Evolutionary conservation across 2,329 filamentous ascomycete genomes (phyloP), one percentile per base, ranked within the genome.

Genomic region (Fusarium scirpi): DNA sequence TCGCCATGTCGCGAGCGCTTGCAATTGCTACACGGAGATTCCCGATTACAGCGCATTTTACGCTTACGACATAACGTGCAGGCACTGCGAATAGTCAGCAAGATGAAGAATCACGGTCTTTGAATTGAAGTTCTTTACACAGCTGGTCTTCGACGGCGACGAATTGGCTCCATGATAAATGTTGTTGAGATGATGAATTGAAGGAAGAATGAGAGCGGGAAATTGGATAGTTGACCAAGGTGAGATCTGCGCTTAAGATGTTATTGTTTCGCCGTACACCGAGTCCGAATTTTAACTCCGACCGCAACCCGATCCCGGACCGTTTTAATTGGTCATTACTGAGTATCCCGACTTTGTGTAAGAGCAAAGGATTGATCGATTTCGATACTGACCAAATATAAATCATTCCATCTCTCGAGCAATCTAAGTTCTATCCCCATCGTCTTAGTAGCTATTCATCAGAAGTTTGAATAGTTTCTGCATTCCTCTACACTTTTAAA

Each of bases 31-130:
- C 83, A 85, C 0, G 83, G 83, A 6, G 68, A 69, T 25, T 80
- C 76, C 32, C 80, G 77, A 58, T 84, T 79, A 58, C 83, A 85
- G n/a, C 79, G 76, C 18, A 84, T 79, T 65, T 85, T 85, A 52
- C 83, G 81, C n/a, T 76, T 77, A 12, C 82, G 76, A 60, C 83
- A 84, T 8, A 81, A 76, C 11, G 78, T 74, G 60, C 83, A 84
- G 2, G 82, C 80, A 8, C 82, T 82, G 38, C 8, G 5, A 2
- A 13, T 18, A 10, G 20, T 58, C 8, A 27, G 22, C 24, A 10
- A 3, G 6, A 12, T 6, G 3, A 13, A 13, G n/a, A n/a, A n/a
- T n/a, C n/a, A n/a, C n/a, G n/a, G n/a, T n/a, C n/a, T n/a, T n/a
- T n/a, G n/a, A n/a, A n/a, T n/a, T n/a, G n/a, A n/a, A n/a, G n/a